Evolutionary conservation across 176 grass and related monocot genomes (phyloP).

Genomic region (Lolium perenne): DNA sequence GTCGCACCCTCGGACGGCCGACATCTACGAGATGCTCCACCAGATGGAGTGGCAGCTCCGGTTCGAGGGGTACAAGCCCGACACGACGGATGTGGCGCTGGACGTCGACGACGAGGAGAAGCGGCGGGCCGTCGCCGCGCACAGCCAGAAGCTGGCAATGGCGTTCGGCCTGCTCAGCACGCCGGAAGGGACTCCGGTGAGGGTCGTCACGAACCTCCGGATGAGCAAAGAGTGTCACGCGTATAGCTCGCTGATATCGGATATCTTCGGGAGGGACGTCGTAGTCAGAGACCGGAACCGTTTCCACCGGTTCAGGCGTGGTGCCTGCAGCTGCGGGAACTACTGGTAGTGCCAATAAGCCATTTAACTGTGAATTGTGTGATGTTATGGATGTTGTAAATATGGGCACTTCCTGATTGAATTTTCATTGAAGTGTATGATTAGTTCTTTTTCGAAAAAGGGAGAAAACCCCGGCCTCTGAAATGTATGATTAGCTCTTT

Average conservation of each 20-base stretch:
- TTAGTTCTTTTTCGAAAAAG: not conserved
- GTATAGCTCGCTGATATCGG: conserved; percentile 65
- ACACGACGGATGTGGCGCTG: conserved; percentile 65
- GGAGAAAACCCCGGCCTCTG: too few species aligned
- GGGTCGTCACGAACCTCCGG: conserved; percentile 74
- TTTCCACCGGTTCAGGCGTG: conserved; percentile 71
- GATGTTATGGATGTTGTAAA: conserved; percentile 36
- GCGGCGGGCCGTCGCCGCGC: conserved; percentile 39
- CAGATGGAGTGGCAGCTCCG: conserved; percentile 80
- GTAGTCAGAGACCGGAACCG: conserved; percentile 69
- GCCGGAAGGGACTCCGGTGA: conserved; percentile 49
- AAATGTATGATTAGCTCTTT: too few species aligned
- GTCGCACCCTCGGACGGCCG: conserved; percentile 53
- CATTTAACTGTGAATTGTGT: not conserved
- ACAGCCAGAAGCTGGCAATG: conserved; percentile 91
- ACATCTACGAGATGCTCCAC: conserved; percentile 81
- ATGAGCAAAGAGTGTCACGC: conserved; percentile 81
- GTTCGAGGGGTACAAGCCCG: conserved; percentile 62
- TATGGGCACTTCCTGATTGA: conserved; percentile 27
- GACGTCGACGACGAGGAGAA: conserved; percentile 70
- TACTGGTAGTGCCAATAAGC: conserved; percentile 51
- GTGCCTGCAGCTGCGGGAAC: conserved; percentile 60
- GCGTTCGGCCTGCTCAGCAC: conserved; percentile 73
- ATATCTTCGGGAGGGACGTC: conserved; percentile 62
- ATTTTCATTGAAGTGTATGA: conserved; percentile 19